These are phyloP conservation scores for Plectranthus barbatus DNA, from an alignment of 257 asterid genomes.

Conservation along the genomic window DNA sequence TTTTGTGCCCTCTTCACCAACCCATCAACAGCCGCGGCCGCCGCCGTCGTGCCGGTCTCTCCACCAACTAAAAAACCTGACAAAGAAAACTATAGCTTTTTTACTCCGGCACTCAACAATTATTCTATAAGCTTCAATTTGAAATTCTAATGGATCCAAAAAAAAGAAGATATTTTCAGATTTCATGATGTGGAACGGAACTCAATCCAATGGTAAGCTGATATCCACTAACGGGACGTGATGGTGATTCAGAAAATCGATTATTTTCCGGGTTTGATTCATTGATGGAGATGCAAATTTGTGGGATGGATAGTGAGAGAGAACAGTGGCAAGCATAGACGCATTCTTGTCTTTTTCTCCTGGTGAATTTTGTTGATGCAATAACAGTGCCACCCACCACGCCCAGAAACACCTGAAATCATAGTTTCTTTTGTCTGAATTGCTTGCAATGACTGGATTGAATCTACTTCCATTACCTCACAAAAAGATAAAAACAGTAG, in stretches of 20 bases:
- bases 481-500: constrained; percentile 25
- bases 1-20: constrained; percentile 6
- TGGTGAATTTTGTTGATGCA: constrained; percentile 7
- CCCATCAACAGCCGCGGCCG: neutral
- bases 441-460: constrained; percentile 17
- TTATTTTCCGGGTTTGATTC: neutral
- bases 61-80: neutral
- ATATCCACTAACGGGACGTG: constrained; percentile 1
- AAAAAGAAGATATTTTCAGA: neutral
- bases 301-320: too few relatives aligned
- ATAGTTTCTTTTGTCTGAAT: constrained; percentile 13
- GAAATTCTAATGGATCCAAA: neutral
- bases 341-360: constrained; percentile 5
- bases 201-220: neutral
- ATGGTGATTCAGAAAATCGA: neutral
- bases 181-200: constrained; percentile 1
- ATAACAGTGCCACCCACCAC: constrained; percentile 22
- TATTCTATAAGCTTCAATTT: neutral
- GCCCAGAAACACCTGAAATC: constrained; percentile 31
- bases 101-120: neutral
- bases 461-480: constrained; percentile 15
- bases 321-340: neutral
- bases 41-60: neutral
- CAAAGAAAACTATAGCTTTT: neutral
- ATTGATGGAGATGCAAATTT: neutral